Evolutionary conservation across 257 asterid genomes (phyloP), one percentile per base, ranked within the genome.

Genomic region (Cordia subcordata): DNA sequence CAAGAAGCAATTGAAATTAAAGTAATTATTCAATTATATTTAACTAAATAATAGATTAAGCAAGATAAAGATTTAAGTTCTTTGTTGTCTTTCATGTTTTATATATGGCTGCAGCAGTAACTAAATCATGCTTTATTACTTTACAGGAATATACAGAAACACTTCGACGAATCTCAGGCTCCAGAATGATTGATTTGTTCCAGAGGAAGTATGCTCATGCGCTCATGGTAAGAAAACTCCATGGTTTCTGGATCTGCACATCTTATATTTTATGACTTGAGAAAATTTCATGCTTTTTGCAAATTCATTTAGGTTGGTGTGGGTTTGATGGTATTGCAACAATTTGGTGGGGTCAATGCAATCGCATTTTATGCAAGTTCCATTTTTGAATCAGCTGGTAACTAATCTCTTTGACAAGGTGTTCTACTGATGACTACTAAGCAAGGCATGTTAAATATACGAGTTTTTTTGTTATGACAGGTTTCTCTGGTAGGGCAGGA

Each of bases 251-350:
- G 13, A 38, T 14, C 47, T 11, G 49, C 11, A 45, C 44, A 13
- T 51, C 38, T 39, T 11, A 8, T 23, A 27, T 62, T 62, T 62
- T 17, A 46, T 27, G 14, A 45, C 49, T 44, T 21, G 39, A 45
- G 16, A 40, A 22, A 55, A 10, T 50, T 14, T 4, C 35, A 37
- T 33, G 20, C 49, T 11, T 64, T 11, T 11, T 15, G 45, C 55
- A 27, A 9, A 44, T 71, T 69, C 58, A 8, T 80, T 61, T 77
- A 88, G 96, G 85, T 86, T 8, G 96, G 96, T 68, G 87, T 92
- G n/a, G 99, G 99, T 13, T 61, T 92, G 67, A 88, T 88, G 96
- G 90, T 87, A 61, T 67, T 92, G 27, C 96, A 88, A 73, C 99
- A 88, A 70, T 72, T 88, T 57, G 94, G 96, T 70, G 99, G 96